Percentiles rank a stretch among this genome's conserved stretches.
Conservation (phyloP, 2,329 filamentous ascomycete species). For the Botryotinia globosa region DNA sequence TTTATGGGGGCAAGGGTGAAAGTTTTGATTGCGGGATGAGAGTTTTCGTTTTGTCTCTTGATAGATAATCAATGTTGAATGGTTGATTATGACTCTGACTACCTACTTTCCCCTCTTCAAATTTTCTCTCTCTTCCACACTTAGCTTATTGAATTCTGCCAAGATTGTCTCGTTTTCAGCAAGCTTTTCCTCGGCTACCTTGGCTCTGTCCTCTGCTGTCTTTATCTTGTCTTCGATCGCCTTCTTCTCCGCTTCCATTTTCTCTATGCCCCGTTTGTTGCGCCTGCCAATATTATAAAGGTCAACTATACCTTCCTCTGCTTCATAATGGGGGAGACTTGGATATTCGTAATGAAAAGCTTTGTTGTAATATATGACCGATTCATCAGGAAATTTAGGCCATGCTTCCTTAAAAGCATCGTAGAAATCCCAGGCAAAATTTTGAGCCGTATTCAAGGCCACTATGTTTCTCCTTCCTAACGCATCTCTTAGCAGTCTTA, state of each 20-base stretch:
- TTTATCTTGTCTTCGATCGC: background rate
- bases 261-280: background rate
- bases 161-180: background rate
- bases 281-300: too few species aligned
- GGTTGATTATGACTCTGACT: background rate
- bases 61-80: background rate
- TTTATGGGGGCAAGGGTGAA: background rate
- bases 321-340: background rate
- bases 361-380: too few species aligned
- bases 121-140: background rate
- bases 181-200: background rate
- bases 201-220: background rate
- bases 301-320: background rate
- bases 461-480: background rate
- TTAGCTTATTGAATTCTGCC: background rate
- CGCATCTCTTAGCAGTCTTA: rapidly evolving
- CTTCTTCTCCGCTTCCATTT: background rate
- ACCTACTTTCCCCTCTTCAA: background rate
- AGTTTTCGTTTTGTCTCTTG: background rate
- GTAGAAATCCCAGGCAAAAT: background rate
- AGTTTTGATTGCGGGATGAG: background rate
- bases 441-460: background rate
- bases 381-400: too few species aligned
- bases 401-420: rapidly evolving
- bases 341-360: background rate